These are phyloP conservation scores for Peronosclerospora sorghi DNA, from an alignment of 352 stramenopile species.

Conservation along the genomic window DNA sequence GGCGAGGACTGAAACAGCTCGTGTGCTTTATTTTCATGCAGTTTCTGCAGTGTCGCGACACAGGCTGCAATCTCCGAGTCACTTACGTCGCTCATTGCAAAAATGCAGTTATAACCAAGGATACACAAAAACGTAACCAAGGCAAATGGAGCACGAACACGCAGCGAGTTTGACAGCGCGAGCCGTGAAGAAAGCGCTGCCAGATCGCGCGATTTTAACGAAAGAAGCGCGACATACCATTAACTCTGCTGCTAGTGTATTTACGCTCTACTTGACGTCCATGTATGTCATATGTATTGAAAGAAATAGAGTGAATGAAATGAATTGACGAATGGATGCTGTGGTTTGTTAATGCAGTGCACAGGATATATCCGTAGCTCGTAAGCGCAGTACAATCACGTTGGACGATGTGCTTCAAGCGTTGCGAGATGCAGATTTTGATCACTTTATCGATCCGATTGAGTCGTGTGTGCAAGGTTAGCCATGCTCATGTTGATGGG, in stretches of 20 bases:
- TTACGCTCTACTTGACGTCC: conserved; percentile 64
- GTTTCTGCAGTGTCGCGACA: too few relatives aligned
- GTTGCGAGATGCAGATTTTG: conserved; percentile 64
- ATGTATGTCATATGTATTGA: conserved; percentile 29
- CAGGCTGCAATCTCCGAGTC: conserved; percentile 45
- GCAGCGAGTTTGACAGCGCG: conserved; percentile 51
- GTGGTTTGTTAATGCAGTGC: conserved; percentile 26
- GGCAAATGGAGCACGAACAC: conserved; percentile 71
- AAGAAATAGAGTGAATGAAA: not conserved
- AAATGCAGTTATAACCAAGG: too few relatives aligned
- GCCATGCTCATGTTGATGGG: not conserved
- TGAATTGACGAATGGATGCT: not conserved
- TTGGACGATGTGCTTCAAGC: conserved; percentile 64
- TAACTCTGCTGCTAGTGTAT: conserved; percentile 66
- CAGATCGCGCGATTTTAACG: conserved; percentile 52
- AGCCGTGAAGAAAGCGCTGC: conserved; percentile 56
- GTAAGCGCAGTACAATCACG: conserved; percentile 69
- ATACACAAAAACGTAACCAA: too few relatives aligned
- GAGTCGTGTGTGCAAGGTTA: conserved; percentile 62
- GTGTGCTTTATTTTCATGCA: too few relatives aligned
- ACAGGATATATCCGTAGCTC: conserved; percentile 47
- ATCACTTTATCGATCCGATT: conserved; percentile 59
- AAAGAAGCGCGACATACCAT: conserved; percentile 56
- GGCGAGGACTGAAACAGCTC: too few relatives aligned
- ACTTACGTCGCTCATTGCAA: too few relatives aligned